These are phyloP conservation scores for Penicillium vulpinum DNA, from an alignment of 2,329 filamentous ascomycete species.

Conservation along the genomic window DNA sequence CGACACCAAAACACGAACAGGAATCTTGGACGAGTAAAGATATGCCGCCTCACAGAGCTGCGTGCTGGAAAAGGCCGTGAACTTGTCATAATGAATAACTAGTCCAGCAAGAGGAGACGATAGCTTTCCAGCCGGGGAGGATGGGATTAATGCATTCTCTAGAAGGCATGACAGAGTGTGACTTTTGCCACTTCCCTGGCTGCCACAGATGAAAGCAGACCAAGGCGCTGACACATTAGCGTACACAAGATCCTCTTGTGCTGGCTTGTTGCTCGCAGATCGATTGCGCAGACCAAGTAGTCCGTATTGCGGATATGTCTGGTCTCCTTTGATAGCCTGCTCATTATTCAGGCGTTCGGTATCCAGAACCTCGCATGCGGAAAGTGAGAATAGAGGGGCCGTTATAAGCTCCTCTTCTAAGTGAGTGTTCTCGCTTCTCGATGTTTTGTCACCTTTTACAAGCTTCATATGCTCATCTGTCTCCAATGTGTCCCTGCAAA, in stretches of 20 bases:
- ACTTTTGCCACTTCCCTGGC: slow-evolving; percentile 63
- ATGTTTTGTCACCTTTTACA: neutral
- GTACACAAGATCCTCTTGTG: neutral
- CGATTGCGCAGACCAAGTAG: neutral
- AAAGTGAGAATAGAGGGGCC: slow-evolving; percentile 1
- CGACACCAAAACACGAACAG: slow-evolving; percentile 55
- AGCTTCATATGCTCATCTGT: neutral
- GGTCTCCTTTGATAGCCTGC: neutral
- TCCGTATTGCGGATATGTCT: neutral
- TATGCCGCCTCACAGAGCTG: slow-evolving; percentile 58
- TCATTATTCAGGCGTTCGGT: neutral
- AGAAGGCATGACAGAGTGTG: slow-evolving; percentile 61
- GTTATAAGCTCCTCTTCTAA: slow-evolving; percentile 2
- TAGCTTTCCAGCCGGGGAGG: slow-evolving; percentile 44
- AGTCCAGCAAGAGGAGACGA: slow-evolving; percentile 53
- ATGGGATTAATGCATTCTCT: slow-evolving; percentile 41
- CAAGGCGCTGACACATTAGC: slow-evolving; percentile 57
- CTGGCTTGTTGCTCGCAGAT: no score
- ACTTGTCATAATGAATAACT: slow-evolving; percentile 58
- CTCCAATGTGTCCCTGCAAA: neutral
- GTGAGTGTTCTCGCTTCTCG: neutral
- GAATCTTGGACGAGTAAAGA: slow-evolving; percentile 50
- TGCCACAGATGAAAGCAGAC: slow-evolving; percentile 63
- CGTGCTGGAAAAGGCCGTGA: slow-evolving; percentile 37
- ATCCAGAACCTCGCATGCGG: neutral